phyloP scores from a whole-genome alignment of 495 filamentous ascomycete genomes.

The Lophiostoma macrostomum region DNA sequence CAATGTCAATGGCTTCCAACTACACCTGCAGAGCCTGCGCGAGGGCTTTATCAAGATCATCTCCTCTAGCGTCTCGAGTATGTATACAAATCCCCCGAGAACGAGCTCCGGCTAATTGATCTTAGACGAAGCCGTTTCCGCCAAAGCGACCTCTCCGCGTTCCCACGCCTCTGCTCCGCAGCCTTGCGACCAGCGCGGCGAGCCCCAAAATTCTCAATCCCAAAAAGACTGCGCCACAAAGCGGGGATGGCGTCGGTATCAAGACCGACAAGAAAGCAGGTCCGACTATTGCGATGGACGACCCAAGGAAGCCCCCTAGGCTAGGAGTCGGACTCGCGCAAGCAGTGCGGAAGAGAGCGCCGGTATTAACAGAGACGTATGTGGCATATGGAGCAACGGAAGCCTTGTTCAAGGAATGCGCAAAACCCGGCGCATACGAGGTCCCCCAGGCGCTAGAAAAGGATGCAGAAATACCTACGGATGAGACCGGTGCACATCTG shows the following conservation, averaged over 20 bases:
- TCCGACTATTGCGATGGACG: too few species aligned
- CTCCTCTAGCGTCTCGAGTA: constrained; percentile 1
- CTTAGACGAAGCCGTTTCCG: too few species aligned
- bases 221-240: too few species aligned
- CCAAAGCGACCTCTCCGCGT: too few species aligned
- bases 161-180: too few species aligned
- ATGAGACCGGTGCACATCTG: constrained; percentile 70
- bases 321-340: constrained; percentile 1
- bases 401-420: constrained; percentile 73
- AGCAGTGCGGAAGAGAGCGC: constrained; percentile 17
- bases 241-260: too few species aligned
- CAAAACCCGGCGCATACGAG: constrained; percentile 68
- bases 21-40: constrained; percentile 31
- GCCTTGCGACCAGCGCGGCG: too few species aligned
- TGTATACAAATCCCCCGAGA: too few species aligned
- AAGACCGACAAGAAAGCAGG: too few species aligned
- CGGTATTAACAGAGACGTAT: constrained; percentile 56
- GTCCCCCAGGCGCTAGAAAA: constrained; percentile 38
- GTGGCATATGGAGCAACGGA: constrained; percentile 75
- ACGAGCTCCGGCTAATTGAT: too few species aligned
- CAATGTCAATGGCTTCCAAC: constrained; percentile 26
- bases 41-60: constrained; percentile 3
- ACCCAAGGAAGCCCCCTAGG: too few species aligned
- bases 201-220: too few species aligned
- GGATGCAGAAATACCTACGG: constrained; percentile 50